phyloP scores from a whole-genome alignment of 331 rosid species.

The Quercus lobata region DNA sequence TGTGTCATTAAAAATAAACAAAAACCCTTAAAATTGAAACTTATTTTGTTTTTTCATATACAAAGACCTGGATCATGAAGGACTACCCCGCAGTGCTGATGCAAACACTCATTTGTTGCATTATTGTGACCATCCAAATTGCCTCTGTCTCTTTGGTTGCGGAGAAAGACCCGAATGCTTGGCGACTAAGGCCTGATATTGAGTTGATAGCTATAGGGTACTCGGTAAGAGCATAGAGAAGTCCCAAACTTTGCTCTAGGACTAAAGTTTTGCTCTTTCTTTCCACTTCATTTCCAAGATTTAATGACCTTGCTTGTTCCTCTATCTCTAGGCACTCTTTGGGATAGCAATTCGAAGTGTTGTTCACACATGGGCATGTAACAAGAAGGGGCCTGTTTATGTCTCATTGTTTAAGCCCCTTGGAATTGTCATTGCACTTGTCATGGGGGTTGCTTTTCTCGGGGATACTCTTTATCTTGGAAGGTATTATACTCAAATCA shows the following conservation, averaged over 20 bases:
- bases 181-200: not conserved
- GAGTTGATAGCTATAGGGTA: slow-evolving; percentile 1
- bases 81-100: slow-evolving; percentile 15
- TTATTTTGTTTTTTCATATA: too few species aligned
- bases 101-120: not conserved
- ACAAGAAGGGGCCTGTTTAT: slow-evolving; percentile 29
- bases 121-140: not conserved
- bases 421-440: slow-evolving; percentile 18
- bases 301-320: not conserved
- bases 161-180: not conserved
- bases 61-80: slow-evolving; percentile 15
- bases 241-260: not conserved
- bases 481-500: not conserved
- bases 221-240: not conserved
- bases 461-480: slow-evolving; percentile 23
- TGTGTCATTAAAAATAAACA: not conserved
- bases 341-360: not conserved
- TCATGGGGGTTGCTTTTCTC: slow-evolving; percentile 18
- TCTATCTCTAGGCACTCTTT: slow-evolving; percentile 11
- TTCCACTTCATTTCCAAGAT: not conserved
- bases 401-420: slow-evolving; percentile 27
- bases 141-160: not conserved
- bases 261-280: not conserved
- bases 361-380: slow-evolving; percentile 4
- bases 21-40: not conserved